Conservation (phyloP, 2,329 filamentous ascomycete genomes). For the Penicillium sp. region DNA sequence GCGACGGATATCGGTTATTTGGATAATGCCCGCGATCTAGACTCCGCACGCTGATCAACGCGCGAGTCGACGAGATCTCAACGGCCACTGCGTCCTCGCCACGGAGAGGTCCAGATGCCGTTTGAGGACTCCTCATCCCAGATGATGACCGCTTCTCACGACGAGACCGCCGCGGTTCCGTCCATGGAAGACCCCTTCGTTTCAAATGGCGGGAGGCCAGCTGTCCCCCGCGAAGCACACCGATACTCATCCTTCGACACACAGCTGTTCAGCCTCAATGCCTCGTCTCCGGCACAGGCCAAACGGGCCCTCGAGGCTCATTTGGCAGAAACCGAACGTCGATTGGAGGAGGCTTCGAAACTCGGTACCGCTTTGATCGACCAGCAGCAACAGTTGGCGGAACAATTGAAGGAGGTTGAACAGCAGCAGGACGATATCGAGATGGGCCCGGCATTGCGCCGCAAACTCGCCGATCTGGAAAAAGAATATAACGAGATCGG, state of each 20-base stretch:
- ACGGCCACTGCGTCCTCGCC: conserved; percentile 26
- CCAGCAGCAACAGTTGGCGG: conserved; percentile 80
- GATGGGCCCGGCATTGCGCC: conserved; percentile 77
- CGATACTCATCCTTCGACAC: conserved; percentile 83
- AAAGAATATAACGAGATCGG: conserved; percentile 94
- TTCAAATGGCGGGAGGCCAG: conserved; percentile 45
- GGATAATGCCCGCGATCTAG: conserved; percentile 35
- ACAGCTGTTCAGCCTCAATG: conserved; percentile 74
- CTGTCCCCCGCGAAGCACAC: conserved; percentile 53
- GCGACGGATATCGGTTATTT: conserved; percentile 17
- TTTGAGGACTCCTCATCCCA: conserved; percentile 11
- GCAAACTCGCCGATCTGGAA: conserved; percentile 83
- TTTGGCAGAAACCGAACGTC: conserved; percentile 85
- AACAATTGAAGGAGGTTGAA: conserved; percentile 82
- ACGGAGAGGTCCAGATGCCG: conserved; percentile 23
- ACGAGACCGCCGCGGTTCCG: conserved; percentile 19
- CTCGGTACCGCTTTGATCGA: conserved; percentile 84
- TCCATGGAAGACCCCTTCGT: conserved; percentile 61
- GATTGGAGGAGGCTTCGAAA: conserved; percentile 87
- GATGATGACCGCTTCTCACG: conserved; percentile 19
- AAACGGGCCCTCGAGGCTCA: conserved; percentile 89
- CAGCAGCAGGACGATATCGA: conserved; percentile 74
- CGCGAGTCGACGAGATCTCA: conserved; percentile 24
- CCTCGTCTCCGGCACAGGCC: conserved; percentile 83
- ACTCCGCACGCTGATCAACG: conserved; percentile 20